A percentile compares a stretch with the other conserved stretches of the same genome.
Evolutionary conservation across 2,329 filamentous ascomycete genomes (phyloP).

Genomic region (Blastomyces parvus): DNA sequence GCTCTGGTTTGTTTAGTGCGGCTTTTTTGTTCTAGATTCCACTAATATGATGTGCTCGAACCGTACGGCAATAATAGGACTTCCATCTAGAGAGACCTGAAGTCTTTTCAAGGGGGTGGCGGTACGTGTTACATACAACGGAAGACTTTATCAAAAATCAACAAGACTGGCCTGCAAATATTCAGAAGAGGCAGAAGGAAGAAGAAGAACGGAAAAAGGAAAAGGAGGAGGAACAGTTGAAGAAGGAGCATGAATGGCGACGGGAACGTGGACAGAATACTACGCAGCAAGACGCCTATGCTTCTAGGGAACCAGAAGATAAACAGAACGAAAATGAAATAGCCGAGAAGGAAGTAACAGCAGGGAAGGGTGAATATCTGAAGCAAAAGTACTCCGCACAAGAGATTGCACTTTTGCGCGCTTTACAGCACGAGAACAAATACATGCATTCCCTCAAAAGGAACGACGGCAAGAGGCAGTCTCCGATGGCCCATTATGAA

Average conservation of each 20-base stretch:
- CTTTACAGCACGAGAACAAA: slow-evolving; percentile 38
- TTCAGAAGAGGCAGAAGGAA: slow-evolving; percentile 29
- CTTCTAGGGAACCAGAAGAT: slow-evolving; percentile 15
- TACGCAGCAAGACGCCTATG: slow-evolving; percentile 33
- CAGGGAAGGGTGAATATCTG: slow-evolving; percentile 17
- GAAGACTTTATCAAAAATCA: slow-evolving; percentile 43
- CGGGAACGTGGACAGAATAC: slow-evolving; percentile 23
- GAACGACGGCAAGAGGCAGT: slow-evolving; percentile 36
- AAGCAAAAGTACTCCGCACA: slow-evolving; percentile 32
- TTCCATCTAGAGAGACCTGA: slow-evolving; percentile 38
- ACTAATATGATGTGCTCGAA: neutral
- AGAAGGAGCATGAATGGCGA: slow-evolving; percentile 23
- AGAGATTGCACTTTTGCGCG: slow-evolving; percentile 36
- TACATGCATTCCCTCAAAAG: slow-evolving; percentile 33
- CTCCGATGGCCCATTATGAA: slow-evolving; percentile 27
- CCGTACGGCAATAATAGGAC: slow-evolving; percentile 24
- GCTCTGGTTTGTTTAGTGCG: neutral
- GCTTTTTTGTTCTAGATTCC: neutral
- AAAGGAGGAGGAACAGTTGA: slow-evolving; percentile 17
- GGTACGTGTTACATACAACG: slow-evolving; percentile 41
- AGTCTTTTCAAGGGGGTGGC: slow-evolving; percentile 40
- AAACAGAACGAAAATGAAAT: slow-evolving; percentile 15
- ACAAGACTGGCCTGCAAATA: slow-evolving; percentile 43
- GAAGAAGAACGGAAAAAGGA: slow-evolving; percentile 22
- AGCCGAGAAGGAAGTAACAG: slow-evolving; percentile 21